A percentile compares a stretch with the other conserved stretches of the same genome.
Evolutionary conservation across 2,329 filamentous ascomycete species (phyloP).

Genomic region (Phialophora chinensis): DNA sequence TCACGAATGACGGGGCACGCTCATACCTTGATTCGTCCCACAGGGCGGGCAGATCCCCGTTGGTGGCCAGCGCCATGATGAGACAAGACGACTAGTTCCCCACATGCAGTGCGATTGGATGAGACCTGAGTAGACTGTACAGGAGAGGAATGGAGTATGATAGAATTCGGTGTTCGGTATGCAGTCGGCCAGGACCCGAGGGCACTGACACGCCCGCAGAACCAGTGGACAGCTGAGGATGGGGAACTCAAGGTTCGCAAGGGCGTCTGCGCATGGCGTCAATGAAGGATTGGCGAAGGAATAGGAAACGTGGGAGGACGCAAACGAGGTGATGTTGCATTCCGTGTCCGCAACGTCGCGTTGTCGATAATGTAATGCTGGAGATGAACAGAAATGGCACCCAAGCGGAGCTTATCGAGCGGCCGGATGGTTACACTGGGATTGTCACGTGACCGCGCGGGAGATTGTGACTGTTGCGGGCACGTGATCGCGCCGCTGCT

Average conservation of each 20-base stretch:
- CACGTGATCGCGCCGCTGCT: neutral
- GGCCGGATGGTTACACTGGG: conserved; percentile 4
- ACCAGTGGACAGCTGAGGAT: conserved; percentile 16
- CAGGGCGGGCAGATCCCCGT: conserved; percentile 43
- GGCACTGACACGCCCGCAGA: conserved; percentile 15
- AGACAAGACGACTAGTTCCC: conserved; percentile 21
- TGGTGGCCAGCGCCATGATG: conserved; percentile 37
- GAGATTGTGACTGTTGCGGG: neutral
- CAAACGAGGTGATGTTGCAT: conserved; percentile 36
- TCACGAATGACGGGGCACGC: conserved; percentile 24
- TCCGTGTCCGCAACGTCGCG: conserved; percentile 21
- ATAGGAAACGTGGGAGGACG: conserved; percentile 27
- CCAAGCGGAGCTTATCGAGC: conserved; percentile 1
- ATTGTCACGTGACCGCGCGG: neutral
- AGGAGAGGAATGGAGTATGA: conserved; percentile 30
- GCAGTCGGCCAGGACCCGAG: conserved; percentile 22
- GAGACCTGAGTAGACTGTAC: conserved; percentile 21
- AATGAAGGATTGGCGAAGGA: conserved; percentile 23
- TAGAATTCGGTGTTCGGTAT: conserved; percentile 18
- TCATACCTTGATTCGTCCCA: conserved; percentile 40
- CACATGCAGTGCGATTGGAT: conserved; percentile 36
- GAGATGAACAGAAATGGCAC: conserved; percentile 16
- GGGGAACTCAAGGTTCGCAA: conserved; percentile 19
- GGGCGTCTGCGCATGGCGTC: conserved; percentile 29
- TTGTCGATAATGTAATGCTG: conserved; percentile 27